Conservation (phyloP, 805 yeast genomes). For the Lipomyces kockii region DNA sequence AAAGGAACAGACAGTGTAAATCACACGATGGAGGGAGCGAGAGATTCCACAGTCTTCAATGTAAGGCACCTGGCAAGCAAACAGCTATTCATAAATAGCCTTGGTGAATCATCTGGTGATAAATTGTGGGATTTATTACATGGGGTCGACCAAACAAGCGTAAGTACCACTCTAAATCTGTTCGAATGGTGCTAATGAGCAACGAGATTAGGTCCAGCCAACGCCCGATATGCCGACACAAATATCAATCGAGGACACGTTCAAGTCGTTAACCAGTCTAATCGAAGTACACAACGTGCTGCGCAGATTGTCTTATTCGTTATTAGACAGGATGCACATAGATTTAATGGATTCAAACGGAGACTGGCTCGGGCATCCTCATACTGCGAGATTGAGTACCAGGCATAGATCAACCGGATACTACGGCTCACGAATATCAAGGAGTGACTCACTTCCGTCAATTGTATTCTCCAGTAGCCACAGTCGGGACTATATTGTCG, state of each 20-base stretch:
- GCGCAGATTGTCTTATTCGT: background rate
- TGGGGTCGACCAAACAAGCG: conserved; percentile 13
- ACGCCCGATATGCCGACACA: conserved; percentile 18
- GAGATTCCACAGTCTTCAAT: conserved; percentile 6
- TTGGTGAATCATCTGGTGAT: conserved; percentile 13
- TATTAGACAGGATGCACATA: conserved; percentile 9
- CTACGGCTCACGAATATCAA: conserved; percentile 14
- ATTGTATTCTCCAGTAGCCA: conserved; percentile 1
- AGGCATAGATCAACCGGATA: background rate
- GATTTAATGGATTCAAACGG: conserved; percentile 9
- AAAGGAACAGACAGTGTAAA: background rate
- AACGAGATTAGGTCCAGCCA: conserved; percentile 8
- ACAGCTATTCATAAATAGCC: background rate
- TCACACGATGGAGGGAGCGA: background rate
- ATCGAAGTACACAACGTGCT: conserved; percentile 8
- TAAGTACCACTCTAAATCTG: background rate
- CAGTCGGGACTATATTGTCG: background rate
- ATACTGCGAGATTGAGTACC: conserved; percentile 6
- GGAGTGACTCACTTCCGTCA: conserved; percentile 11
- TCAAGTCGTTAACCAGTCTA: background rate
- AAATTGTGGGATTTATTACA: conserved; percentile 18
- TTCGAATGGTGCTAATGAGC: background rate
- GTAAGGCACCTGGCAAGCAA: background rate
- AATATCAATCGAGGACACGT: conserved; percentile 21
- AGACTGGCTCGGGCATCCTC: conserved; percentile 18